These are phyloP conservation scores for Poronia punctata DNA, from an alignment of 495 filamentous ascomycete species.

Conservation along the genomic window DNA sequence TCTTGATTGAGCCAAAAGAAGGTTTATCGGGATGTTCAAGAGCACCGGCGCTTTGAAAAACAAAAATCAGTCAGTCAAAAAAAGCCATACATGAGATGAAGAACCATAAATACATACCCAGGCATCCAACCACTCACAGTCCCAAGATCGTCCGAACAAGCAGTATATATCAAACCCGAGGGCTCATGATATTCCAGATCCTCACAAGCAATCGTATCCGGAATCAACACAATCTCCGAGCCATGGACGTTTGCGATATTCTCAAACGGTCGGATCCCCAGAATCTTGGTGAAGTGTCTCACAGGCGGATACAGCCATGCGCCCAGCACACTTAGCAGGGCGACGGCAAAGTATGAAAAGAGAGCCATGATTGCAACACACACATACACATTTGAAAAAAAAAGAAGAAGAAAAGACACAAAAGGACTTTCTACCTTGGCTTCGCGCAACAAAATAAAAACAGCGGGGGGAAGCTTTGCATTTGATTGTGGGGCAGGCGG, in stretches of 20 bases:
- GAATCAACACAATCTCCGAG: conserved; percentile 30
- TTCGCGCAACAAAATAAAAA: no score
- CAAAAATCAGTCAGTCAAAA: not conserved
- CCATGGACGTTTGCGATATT: conserved; percentile 26
- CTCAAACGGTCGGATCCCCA: conserved; percentile 26
- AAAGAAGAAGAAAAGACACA: no score
- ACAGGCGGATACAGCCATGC: conserved; percentile 29
- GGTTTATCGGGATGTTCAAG: conserved; percentile 13
- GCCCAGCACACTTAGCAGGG: conserved; percentile 29
- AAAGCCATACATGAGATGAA: not conserved
- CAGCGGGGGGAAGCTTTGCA: no score
- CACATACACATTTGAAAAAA: no score
- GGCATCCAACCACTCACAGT: conserved; percentile 53
- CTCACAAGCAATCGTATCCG: conserved; percentile 51
- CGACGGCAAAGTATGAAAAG: conserved; percentile 18
- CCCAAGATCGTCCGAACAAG: conserved; percentile 43
- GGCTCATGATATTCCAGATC: conserved; percentile 52
- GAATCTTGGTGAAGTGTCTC: conserved; percentile 20
- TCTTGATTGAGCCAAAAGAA: conserved; percentile 10
- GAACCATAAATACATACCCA: conserved; percentile 10
- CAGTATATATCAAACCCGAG: conserved; percentile 46
- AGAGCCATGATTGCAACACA: conserved; percentile 14
- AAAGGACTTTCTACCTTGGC: no score
- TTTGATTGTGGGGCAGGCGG: no score
- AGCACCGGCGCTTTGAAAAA: conserved; percentile 1